These are phyloP conservation scores for Neolentinus lepideus DNA, from an alignment of 1,284 basidiomycete species.

Conservation along the genomic window DNA sequence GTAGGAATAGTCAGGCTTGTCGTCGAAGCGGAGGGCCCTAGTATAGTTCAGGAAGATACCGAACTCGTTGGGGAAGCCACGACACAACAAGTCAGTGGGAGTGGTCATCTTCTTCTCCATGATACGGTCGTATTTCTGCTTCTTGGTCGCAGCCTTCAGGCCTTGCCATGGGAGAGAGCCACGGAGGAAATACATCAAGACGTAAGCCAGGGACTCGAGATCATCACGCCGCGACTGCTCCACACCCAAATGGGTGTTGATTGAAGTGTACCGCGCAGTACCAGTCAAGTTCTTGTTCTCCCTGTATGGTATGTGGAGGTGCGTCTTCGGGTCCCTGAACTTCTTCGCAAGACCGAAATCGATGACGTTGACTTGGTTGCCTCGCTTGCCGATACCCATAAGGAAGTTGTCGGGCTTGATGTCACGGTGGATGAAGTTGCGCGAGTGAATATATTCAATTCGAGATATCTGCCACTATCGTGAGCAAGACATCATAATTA, in stretches of 20 bases:
- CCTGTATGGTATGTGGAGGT: conserved; percentile 97
- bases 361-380: conserved; percentile 99
- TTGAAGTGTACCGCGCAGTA: conserved; percentile 97
- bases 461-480: conserved; percentile 75
- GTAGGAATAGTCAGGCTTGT: conserved; percentile 98
- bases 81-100: conserved; percentile 87
- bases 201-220: conserved; percentile 92
- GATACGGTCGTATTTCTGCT: conserved; percentile 99
- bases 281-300: conserved; percentile 99
- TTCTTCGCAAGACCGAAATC: conserved; percentile 99
- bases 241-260: conserved; percentile 98
- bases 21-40: conserved; percentile 93
- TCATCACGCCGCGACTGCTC: conserved; percentile 96
- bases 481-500: too few relatives aligned
- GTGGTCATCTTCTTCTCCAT: conserved; percentile 99
- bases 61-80: conserved; percentile 97
- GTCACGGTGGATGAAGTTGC: conserved; percentile 99
- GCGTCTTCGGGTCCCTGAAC: conserved; percentile 99
- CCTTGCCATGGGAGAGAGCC: conserved; percentile 97
- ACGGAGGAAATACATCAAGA: conserved; percentile 97
- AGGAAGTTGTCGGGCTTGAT: conserved; percentile 99
- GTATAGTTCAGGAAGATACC: conserved; percentile 98
- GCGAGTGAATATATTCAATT: conserved; percentile 98
- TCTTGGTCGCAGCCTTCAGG: conserved; percentile 96
- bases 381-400: conserved; percentile 99